These are phyloP conservation scores for Serendipita indica DNA, from an alignment of 768 basidiomycete species.

Conservation along the genomic window DNA sequence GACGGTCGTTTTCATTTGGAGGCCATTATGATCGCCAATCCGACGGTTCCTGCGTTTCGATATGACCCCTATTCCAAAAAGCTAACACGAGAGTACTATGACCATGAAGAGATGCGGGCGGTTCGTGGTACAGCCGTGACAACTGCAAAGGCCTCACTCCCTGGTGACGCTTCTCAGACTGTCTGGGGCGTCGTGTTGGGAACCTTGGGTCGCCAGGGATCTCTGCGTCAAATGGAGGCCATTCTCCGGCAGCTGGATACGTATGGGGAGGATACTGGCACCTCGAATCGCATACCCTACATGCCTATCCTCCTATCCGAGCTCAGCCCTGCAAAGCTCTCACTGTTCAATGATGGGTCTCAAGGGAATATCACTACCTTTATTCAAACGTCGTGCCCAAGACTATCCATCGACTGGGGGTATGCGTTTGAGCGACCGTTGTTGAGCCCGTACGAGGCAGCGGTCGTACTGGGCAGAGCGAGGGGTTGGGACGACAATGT, in stretches of 20 bases:
- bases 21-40: conserved; percentile 99
- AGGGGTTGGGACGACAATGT: conserved; percentile 46
- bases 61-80: conserved; percentile 99
- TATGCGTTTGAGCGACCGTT: conserved; percentile 85
- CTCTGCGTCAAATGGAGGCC: conserved; percentile 72
- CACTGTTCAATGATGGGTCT: conserved; percentile 40
- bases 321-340: conserved; percentile 86
- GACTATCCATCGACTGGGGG: conserved; percentile 97
- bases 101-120: conserved; percentile 73
- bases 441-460: conserved; percentile 84
- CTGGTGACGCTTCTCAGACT: background rate
- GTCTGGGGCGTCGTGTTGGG: conserved; percentile 90
- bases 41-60: conserved; percentile 82
- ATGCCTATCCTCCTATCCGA: conserved; percentile 90
- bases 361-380: conserved; percentile 66
- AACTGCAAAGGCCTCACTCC: conserved; percentile 34
- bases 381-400: conserved; percentile 92
- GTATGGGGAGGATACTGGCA: background rate
- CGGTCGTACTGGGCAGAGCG: conserved; percentile 61
- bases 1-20: conserved; percentile 98
- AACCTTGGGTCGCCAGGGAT: conserved; percentile 90
- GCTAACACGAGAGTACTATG: conserved; percentile 81
- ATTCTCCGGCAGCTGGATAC: conserved; percentile 13
- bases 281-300: conserved; percentile 39
- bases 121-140: conserved; percentile 62